Evolutionary conservation across 177 flowering plant species (phyloP).

Genomic region (Vitis hybrid): DNA sequence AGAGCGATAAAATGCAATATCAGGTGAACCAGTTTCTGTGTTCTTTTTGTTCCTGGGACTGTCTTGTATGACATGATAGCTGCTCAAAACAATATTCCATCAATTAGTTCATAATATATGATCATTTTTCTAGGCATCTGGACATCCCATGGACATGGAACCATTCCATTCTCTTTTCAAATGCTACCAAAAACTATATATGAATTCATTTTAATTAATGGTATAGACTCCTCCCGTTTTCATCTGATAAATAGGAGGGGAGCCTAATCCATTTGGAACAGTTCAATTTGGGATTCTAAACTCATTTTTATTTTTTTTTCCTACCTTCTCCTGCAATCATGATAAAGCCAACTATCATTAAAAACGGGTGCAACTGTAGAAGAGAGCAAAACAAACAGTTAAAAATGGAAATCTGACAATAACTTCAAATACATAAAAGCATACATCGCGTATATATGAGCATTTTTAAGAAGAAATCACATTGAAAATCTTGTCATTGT

Average conservation of each 20-base stretch:
- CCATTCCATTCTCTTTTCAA: too few species aligned
- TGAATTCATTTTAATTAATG: too few species aligned
- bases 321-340: slow-evolving; percentile 50
- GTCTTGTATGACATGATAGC: slow-evolving; percentile 50
- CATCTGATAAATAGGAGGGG: too few species aligned
- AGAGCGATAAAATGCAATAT: slow-evolving; percentile 39
- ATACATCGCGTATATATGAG: too few species aligned
- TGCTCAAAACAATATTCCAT: slow-evolving; percentile 6
- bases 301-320: not conserved
- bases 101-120: not conserved
- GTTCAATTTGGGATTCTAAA: too few species aligned
- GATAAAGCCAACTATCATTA: slow-evolving; percentile 46
- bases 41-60: slow-evolving; percentile 25
- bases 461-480: slow-evolving; percentile 10
- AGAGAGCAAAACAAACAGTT: not conserved
- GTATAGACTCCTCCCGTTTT: too few species aligned
- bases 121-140: too few species aligned
- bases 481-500: slow-evolving; percentile 43
- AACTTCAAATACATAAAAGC: not conserved
- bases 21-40: slow-evolving; percentile 33
- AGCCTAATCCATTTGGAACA: too few species aligned
- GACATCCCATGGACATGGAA: too few species aligned
- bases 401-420: not conserved
- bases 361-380: slow-evolving; percentile 42
- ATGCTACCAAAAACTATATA: too few species aligned